Evolutionary conservation across 495 filamentous ascomycete genomes (phyloP).

Genomic region (Aspergillus carlsbadensis): DNA sequence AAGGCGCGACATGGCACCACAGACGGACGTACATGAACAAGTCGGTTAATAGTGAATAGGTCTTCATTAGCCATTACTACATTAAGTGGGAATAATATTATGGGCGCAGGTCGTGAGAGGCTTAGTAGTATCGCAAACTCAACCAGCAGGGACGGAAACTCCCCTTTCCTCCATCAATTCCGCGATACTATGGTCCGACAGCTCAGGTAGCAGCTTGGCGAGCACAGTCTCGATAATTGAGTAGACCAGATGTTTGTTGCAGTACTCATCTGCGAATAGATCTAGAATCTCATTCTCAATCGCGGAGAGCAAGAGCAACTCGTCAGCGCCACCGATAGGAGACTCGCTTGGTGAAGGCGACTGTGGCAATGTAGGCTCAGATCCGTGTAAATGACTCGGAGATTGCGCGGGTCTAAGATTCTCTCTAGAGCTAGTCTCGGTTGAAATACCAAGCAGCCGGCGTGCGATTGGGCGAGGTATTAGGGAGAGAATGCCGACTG

Average conservation of each 20-base stretch:
- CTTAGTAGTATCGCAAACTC: neutral
- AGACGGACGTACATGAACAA: no score
- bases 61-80: neutral
- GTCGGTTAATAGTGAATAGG: neutral
- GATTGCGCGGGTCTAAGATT: neutral
- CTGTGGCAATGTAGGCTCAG: neutral
- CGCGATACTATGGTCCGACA: constrained; percentile 68
- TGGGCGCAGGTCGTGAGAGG: neutral
- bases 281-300: constrained; percentile 60
- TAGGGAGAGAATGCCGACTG: constrained; percentile 48
- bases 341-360: neutral
- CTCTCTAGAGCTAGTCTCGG: constrained; percentile 2
- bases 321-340: constrained; percentile 19
- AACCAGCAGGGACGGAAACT: constrained; percentile 26
- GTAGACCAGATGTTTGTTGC: constrained; percentile 88
- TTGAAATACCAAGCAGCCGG: constrained; percentile 36
- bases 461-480: constrained; percentile 41
- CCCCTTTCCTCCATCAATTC: constrained; percentile 74
- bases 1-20: no score
- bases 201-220: constrained; percentile 77
- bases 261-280: constrained; percentile 75
- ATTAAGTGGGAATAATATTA: neutral
- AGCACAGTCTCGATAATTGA: constrained; percentile 74
- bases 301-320: constrained; percentile 37
- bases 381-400: constrained; percentile 1